Evolutionary conservation across 192 early-diverging fungal species (phyloP), one percentile per base, ranked within the genome.

Genomic region (Linnemannia exigua): DNA sequence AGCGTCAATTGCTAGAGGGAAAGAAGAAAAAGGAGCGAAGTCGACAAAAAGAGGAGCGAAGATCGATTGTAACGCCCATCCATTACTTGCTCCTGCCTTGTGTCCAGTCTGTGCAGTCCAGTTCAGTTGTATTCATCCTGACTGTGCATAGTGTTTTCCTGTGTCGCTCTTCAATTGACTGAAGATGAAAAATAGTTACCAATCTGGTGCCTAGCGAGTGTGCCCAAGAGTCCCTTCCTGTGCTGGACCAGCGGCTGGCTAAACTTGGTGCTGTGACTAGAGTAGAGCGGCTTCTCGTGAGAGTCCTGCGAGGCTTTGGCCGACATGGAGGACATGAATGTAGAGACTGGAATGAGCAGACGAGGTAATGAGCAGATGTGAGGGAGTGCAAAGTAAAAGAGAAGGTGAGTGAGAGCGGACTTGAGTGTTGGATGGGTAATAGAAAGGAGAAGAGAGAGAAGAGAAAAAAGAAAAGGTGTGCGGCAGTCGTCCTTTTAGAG

Each of bases 161-260:
- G 3, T 44, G 41, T 44, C 41, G 41, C 41, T 44, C n/a, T n/a
- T n/a, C n/a, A n/a, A n/a, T n/a, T n/a, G n/a, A n/a, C 3, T 11
- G 9, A 19, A 20, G 52, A 52, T 31, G 1, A 74, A 7, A 38
- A 19, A 67, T 50, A 31, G 35, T 70, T 86, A 86, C 84, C 84
- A 38, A 86, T 86, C 69, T 86, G 84, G 50, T 86, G 84, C 31
- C 84, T 74, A 70, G 74, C 84, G 38, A 86, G 22, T 1, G 84
- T 69, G 4, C 78, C 84, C 28, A 86, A 47, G 37, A 86, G 63
- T 14, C 84, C 84, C 33, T 68, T 80, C 46, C 84, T 79, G 69
- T 70, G 84, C 3, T 86, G 78, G 11, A 48, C 41, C 61, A 58
- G 66, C 25, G 41, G 46, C 69, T 70, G 37, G 44, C n/a, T 67